These are phyloP conservation scores for Paspalum notatum DNA, from an alignment of 176 grass and related monocot species.

Conservation along the genomic window DNA sequence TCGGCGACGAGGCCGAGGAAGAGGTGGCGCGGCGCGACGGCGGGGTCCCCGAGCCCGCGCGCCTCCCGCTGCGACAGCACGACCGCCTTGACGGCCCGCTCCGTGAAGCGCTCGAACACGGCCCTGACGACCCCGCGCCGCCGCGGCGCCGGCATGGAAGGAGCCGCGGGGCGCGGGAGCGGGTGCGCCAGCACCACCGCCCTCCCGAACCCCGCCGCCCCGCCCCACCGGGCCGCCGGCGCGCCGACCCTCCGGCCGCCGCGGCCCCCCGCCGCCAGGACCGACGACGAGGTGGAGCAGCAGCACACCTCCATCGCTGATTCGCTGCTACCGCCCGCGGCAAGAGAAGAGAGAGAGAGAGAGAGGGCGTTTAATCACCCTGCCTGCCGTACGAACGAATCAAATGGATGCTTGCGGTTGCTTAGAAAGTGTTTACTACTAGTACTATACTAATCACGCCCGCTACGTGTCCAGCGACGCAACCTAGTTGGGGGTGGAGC, in stretches of 20 bases:
- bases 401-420: neutral
- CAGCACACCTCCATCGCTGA: slow-evolving; percentile 58
- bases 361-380: neutral
- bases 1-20: slow-evolving; percentile 86
- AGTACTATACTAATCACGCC: neutral
- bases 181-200: slow-evolving; percentile 47
- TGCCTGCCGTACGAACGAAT: neutral
- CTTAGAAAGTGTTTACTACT: neutral
- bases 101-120: slow-evolving; percentile 88
- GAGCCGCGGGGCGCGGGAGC: neutral
- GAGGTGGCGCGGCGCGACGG: slow-evolving; percentile 84
- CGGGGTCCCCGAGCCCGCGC: slow-evolving; percentile 54
- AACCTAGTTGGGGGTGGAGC: neutral
- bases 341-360: too few species aligned
- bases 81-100: slow-evolving; percentile 77
- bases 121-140: slow-evolving; percentile 44
- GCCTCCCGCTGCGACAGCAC: slow-evolving; percentile 90
- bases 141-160: neutral
- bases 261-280: neutral
- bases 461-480: neutral
- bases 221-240: slow-evolving; percentile 27
- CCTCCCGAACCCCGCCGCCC: slow-evolving; percentile 31
- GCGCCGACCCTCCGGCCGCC: slow-evolving; percentile 18
- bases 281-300: slow-evolving; percentile 50
- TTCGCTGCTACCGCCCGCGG: too few species aligned